Conservation (phyloP, 768 basidiomycete species). For the Russula compacta region DNA sequence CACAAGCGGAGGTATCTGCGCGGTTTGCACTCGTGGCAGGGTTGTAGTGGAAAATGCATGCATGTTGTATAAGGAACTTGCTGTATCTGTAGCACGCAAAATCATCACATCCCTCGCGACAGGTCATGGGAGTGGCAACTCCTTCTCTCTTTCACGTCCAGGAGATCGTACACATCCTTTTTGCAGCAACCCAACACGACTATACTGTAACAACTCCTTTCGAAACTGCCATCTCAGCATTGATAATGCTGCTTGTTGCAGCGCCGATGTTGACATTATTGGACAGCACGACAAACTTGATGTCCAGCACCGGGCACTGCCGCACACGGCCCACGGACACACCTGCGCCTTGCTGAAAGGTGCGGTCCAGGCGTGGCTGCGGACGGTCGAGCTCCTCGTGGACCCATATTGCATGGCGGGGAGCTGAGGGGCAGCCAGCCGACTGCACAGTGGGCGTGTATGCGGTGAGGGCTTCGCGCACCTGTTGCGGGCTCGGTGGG, state of each 20-base stretch:
- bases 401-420: slow-evolving; percentile 76
- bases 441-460: slow-evolving; percentile 73
- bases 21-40: slow-evolving; percentile 68
- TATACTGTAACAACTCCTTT: slow-evolving; percentile 43
- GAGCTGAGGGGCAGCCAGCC: slow-evolving; percentile 76
- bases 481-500: slow-evolving; percentile 79
- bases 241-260: slow-evolving; percentile 94
- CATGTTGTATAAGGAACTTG: slow-evolving; percentile 4
- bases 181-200: slow-evolving; percentile 26
- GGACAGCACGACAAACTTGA: slow-evolving; percentile 89
- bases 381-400: slow-evolving; percentile 90
- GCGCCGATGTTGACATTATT: slow-evolving; percentile 96
- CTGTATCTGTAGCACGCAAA: slow-evolving; percentile 6
- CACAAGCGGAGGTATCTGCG: slow-evolving; percentile 87
- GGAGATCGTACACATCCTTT: background rate
- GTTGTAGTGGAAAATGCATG: slow-evolving; percentile 26
- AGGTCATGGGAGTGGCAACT: background rate
- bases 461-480: slow-evolving; percentile 65
- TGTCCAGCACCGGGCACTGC: slow-evolving; percentile 84
- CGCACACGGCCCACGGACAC: slow-evolving; percentile 87
- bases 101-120: background rate
- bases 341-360: slow-evolving; percentile 84
- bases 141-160: too few species aligned
- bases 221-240: slow-evolving; percentile 88
- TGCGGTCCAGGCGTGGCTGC: slow-evolving; percentile 87